Evolutionary conservation across 1,284 basidiomycete genomes (phyloP).

Genomic region (Ceratobasidium sp.): DNA sequence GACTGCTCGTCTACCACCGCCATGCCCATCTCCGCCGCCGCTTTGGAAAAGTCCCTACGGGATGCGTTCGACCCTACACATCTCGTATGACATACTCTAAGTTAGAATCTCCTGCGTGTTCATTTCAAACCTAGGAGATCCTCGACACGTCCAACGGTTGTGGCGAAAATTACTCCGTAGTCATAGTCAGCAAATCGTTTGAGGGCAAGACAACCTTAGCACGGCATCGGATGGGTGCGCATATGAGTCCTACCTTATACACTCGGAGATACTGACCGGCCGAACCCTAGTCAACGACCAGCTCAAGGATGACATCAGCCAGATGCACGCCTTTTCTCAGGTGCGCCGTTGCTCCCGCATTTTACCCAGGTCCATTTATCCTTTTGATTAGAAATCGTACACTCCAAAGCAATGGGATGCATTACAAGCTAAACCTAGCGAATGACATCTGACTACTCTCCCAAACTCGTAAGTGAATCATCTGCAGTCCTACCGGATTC

Average conservation of each 20-base stretch:
- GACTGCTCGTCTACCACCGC: conserved; percentile 17
- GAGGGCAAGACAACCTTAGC: conserved; percentile 80
- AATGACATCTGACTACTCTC: background rate
- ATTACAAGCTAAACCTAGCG: conserved; percentile 58
- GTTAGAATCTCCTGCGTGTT: background rate
- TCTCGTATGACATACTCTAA: conserved; percentile 4
- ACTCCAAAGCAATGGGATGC: conserved; percentile 77
- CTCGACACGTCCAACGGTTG: conserved; percentile 81
- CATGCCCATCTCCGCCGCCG: conserved; percentile 71
- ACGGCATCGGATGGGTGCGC: conserved; percentile 73
- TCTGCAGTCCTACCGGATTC: background rate
- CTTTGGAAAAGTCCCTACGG: conserved; percentile 72
- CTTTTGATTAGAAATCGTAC: conserved; percentile 71
- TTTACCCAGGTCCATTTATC: background rate
- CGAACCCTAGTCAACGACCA: conserved; percentile 73
- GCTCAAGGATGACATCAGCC: conserved; percentile 76
- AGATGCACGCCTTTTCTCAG: conserved; percentile 88
- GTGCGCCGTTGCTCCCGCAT: conserved; percentile 58
- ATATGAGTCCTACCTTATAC: background rate
- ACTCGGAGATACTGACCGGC: background rate
- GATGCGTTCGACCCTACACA: conserved; percentile 54
- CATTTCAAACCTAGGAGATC: conserved; percentile 61
- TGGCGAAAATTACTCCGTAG: conserved; percentile 77
- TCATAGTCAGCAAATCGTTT: conserved; percentile 83
- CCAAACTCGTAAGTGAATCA: background rate